Base-by-base conservation (phyloP, 768 basidiomycete genomes). In the Collybiopsis luxurians region DNA sequence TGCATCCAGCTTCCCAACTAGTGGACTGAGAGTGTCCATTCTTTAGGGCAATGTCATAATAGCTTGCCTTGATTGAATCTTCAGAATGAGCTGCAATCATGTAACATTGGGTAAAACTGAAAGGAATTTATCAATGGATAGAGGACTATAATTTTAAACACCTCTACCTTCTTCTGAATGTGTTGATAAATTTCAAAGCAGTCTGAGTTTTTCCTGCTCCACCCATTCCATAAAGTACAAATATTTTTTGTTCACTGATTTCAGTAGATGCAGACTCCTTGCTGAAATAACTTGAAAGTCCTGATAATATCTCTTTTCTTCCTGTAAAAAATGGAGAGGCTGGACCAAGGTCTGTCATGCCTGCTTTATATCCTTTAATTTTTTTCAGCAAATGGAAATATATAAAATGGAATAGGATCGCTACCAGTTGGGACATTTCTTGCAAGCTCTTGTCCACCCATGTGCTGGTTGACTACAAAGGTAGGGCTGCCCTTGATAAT, bases 201-300 rank as follows among this genome's bases (percentile, higher is more conserved):
- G 11, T 30, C 34, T 55, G 53, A 17, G 53, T 55, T 15, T 55
- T 55, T 26, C 53, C 53, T 1, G 34, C 36, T 19, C 53, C 53
- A 49, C n/a, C n/a, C n/a, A n/a, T n/a, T n/a, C n/a, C n/a, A n/a
- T n/a, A n/a, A n/a, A n/a, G n/a, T n/a, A n/a, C n/a, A n/a, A 49
- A 49, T 3, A 34, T 34, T 4, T 49, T 49, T n/a, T 4, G 13
- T 3, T 10, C 34, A 38, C 36, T 9, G 12, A 13, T 3, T 47
- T n/a, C 46, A 47, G n/a, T n/a, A n/a, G n/a, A n/a, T n/a, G n/a
- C 26, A 5, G 30, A 13, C 12, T 5, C 7, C 3, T 10, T 24
- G 21, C 9, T 10, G 12, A 23, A 38, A 9, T 2, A 27, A 11
- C 13, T 27, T 27, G 17, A 13, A 47, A 28, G n/a, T 30, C 17